Evolutionary conservation across 495 filamentous ascomycete species (phyloP), one percentile per base, ranked within the genome.

Genomic region (Talaromyces ruber): DNA sequence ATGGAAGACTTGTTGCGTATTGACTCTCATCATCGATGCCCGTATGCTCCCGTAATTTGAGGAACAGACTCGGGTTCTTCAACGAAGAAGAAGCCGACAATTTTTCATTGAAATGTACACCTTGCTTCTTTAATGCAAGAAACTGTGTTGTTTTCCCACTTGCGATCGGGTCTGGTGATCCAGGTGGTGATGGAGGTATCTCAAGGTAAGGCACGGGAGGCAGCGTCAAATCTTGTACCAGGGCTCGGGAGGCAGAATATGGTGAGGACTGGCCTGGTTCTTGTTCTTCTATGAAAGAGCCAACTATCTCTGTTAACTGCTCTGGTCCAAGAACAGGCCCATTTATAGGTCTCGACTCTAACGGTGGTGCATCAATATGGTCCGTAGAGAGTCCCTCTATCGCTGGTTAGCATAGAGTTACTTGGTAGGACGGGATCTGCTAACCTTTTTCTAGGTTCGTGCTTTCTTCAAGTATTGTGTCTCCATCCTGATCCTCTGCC

Each of bases 71-170:
- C 24, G 94, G 94, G 68, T 98, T 97, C 57, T 84, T 86, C 43
- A 97, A 74, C 0, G 89, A 86, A 1, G 84, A 76, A 2, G 88
- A 89, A 45, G 76, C 78, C 22, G 87, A 84, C 0, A 97, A 78
- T 58, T 90, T 88, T 62, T 86, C 79, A 71, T 98, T 97, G 79
- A 98, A 97, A 75, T 98, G 95, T 30, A 91, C 78, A 3, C 90
- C 90, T 65, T 90, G 85, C 58, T 84, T 86, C 74, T 97, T 98
- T 51, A 97, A 79, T 25, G 83, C 79, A 1, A 97, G 84, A 72
- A 98, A 97, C 67, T 87, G 88, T 58, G 84, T 79, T 65, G 97
- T 89, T 65, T 96, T 97, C 57, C 81, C 79, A 59, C 85, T 90
- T 1, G 85, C 79, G 2, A 72, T 71, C 2, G 82, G 75, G 7